phyloP scores from a whole-genome alignment of 2,329 filamentous ascomycete species.

The Fusarium irregulare region DNA sequence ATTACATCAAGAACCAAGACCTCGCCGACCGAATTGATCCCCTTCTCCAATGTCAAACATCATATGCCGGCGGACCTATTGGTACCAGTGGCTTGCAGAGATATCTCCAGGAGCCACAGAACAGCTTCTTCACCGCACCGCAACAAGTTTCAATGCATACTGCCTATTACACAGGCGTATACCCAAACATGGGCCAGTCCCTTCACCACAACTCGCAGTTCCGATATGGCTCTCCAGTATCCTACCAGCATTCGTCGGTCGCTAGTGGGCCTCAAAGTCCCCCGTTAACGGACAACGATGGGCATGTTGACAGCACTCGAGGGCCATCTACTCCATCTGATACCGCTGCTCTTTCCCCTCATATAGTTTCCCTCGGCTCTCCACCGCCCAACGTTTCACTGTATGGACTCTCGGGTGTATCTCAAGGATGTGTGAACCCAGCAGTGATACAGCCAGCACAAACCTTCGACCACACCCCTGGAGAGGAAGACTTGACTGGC shows the following conservation, averaged over 20 bases:
- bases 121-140: slow-evolving; percentile 5
- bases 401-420: slow-evolving; percentile 18
- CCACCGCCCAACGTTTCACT: slow-evolving; percentile 25
- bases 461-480: not conserved
- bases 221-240: slow-evolving; percentile 34
- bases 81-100: slow-evolving; percentile 26
- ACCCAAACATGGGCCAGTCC: slow-evolving; percentile 10
- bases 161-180: not conserved
- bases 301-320: slow-evolving; percentile 24
- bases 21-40: slow-evolving; percentile 27
- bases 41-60: slow-evolving; percentile 10
- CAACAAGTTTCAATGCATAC: not conserved
- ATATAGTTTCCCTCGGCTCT: slow-evolving; percentile 13
- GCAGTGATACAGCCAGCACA: slow-evolving; percentile 29
- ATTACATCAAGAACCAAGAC: slow-evolving; percentile 8
- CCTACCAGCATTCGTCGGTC: slow-evolving; percentile 32
- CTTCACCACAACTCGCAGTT: slow-evolving; percentile 1
- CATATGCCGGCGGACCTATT: not conserved
- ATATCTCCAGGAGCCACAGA: slow-evolving; percentile 28
- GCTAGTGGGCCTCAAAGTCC: slow-evolving; percentile 37
- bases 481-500: not conserved
- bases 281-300: slow-evolving; percentile 31
- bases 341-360: slow-evolving; percentile 20
- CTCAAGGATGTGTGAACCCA: slow-evolving; percentile 33
- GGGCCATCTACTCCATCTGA: slow-evolving; percentile 37